Evolutionary conservation across 208 protist genomes (phyloP).

Genomic region (Crithidia brevicula): DNA sequence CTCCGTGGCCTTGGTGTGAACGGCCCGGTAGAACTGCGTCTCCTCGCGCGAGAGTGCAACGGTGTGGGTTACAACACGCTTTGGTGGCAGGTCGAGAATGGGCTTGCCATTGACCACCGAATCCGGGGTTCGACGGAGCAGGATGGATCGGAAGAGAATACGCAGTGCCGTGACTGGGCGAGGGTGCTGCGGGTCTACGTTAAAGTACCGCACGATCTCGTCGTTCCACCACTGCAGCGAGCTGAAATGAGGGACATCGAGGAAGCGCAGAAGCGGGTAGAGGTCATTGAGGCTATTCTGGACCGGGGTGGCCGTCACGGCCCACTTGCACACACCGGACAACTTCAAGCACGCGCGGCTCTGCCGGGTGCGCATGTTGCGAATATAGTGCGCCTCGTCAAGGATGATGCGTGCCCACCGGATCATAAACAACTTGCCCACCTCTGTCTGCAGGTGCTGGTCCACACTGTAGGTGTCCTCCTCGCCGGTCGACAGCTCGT

Average conservation of each 20-base stretch:
- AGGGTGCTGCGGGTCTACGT: slow-evolving; percentile 45
- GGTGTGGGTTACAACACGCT: slow-evolving; percentile 29
- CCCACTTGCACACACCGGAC: slow-evolving; percentile 54
- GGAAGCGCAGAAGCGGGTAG: slow-evolving; percentile 67
- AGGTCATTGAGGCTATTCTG: slow-evolving; percentile 80
- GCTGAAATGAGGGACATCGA: slow-evolving; percentile 72
- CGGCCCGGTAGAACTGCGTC: slow-evolving; percentile 50
- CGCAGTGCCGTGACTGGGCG: slow-evolving; percentile 54
- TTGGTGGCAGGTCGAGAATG: slow-evolving; percentile 58
- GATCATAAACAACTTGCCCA: slow-evolving; percentile 72
- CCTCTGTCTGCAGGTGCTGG: slow-evolving; percentile 30
- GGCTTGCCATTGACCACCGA: slow-evolving; percentile 46
- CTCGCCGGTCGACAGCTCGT: not conserved
- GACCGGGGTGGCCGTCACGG: slow-evolving; percentile 62
- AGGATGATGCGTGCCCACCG: slow-evolving; percentile 90
- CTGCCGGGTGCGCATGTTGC: slow-evolving; percentile 63
- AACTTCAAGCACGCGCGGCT: slow-evolving; percentile 55
- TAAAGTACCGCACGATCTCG: slow-evolving; percentile 63
- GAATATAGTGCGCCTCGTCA: slow-evolving; percentile 91
- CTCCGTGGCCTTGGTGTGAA: slow-evolving; percentile 49
- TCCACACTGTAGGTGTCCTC: slow-evolving; percentile 17
- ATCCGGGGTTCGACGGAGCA: slow-evolving; percentile 68
- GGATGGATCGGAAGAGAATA: slow-evolving; percentile 55
- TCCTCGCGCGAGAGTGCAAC: slow-evolving; percentile 49
- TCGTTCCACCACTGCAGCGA: slow-evolving; percentile 67